Evolutionary conservation across 805 yeast species (phyloP).

Genomic region (Pichia sporocuriosa): DNA sequence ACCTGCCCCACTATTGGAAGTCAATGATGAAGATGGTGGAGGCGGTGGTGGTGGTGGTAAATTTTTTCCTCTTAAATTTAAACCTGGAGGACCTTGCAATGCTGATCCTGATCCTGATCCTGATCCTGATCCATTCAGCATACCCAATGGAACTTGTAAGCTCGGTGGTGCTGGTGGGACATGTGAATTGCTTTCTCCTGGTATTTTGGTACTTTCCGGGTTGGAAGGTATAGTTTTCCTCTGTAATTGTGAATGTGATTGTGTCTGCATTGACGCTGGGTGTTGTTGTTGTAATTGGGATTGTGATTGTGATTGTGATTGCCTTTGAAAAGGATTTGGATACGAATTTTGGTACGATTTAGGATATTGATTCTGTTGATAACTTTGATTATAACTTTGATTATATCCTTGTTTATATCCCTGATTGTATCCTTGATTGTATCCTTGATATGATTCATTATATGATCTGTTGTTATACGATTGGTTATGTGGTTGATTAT

Average conservation of each 20-base stretch:
- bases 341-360: neutral
- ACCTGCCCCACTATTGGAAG: neutral
- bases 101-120: too few species aligned
- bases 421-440: neutral
- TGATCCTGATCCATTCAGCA: too few species aligned
- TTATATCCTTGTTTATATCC: neutral
- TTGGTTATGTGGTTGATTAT: too few species aligned
- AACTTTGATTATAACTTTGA: neutral
- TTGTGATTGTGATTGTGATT: constrained; percentile 5
- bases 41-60: constrained; percentile 12
- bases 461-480: too few species aligned
- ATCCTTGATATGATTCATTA: neutral
- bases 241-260: too few species aligned
- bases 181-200: neutral
- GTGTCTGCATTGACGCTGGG: too few species aligned
- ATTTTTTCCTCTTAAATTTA: too few species aligned
- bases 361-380: neutral
- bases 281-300: constrained; percentile 5
- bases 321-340: neutral
- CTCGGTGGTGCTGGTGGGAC: neutral
- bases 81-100: too few species aligned
- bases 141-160: too few species aligned
- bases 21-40: constrained; percentile 6
- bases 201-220: neutral
- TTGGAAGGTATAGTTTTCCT: too few species aligned